Percentiles rank a stretch among this genome's conserved stretches.
Conservation (phyloP, 2,329 filamentous ascomycete species). For the Immersiporthe knoxdaviesiana region DNA sequence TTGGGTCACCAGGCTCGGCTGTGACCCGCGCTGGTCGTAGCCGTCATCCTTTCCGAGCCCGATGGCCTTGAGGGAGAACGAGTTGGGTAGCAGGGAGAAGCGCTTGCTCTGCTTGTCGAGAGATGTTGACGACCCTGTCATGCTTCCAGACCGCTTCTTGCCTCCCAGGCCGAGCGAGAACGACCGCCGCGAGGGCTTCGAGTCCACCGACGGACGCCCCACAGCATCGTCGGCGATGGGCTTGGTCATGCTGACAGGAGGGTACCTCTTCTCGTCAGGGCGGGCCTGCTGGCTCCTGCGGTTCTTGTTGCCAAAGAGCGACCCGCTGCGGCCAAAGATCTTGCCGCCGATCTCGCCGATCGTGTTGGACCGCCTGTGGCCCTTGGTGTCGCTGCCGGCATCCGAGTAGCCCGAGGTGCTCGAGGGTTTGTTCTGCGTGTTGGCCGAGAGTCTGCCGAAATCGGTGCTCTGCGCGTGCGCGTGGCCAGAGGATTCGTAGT, state of each 20-base stretch:
- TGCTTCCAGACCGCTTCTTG: slow-evolving; percentile 72
- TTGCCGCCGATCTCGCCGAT: slow-evolving; percentile 83
- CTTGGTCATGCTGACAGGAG: slow-evolving; percentile 88
- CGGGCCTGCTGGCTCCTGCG: slow-evolving; percentile 50
- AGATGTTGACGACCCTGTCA: slow-evolving; percentile 59
- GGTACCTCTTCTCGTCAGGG: slow-evolving; percentile 74
- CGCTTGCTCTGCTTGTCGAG: slow-evolving; percentile 63
- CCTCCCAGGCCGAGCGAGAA: slow-evolving; percentile 70
- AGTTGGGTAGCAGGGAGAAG: slow-evolving; percentile 71
- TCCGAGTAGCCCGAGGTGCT: slow-evolving; percentile 61
- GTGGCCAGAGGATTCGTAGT: slow-evolving; percentile 58
- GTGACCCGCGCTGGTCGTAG: slow-evolving; percentile 52
- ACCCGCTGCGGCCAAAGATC: slow-evolving; percentile 81
- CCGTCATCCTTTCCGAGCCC: slow-evolving; percentile 60
- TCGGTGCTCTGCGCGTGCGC: slow-evolving; percentile 51
- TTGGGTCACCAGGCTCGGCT: slow-evolving; percentile 57
- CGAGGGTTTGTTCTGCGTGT: slow-evolving; percentile 62
- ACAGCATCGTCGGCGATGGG: slow-evolving; percentile 61
- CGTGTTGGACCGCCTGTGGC: slow-evolving; percentile 73
- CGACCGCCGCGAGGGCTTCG: slow-evolving; percentile 66
- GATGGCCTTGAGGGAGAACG: slow-evolving; percentile 68
- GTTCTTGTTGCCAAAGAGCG: slow-evolving; percentile 70
- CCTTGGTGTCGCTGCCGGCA: slow-evolving; percentile 50
- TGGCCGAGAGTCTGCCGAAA: slow-evolving; percentile 64
- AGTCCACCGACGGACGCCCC: slow-evolving; percentile 69